These are phyloP conservation scores for Circinella minor DNA, from an alignment of 371 early-diverging fungal genomes.

Conservation along the genomic window DNA sequence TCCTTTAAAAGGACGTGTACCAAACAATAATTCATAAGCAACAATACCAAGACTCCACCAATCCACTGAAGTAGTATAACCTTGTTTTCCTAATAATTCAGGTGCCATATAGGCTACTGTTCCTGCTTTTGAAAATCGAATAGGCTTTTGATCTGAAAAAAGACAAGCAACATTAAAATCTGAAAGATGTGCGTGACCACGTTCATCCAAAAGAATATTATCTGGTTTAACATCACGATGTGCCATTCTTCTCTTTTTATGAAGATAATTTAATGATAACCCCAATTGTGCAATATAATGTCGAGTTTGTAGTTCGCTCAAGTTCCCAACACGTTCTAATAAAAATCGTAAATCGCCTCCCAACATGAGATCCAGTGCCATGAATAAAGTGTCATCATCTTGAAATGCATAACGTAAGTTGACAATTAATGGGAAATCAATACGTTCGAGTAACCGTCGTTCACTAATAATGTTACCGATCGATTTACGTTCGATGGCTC, in stretches of 20 bases:
- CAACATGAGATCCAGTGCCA: constrained; percentile 83
- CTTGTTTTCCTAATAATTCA: constrained; percentile 73
- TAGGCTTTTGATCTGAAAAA: constrained; percentile 57
- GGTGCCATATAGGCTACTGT: constrained; percentile 85
- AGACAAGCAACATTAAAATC: constrained; percentile 89
- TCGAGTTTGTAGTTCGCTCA: constrained; percentile 78
- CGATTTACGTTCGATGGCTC: constrained; percentile 62
- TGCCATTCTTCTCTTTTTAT: constrained; percentile 58
- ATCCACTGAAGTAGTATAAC: constrained; percentile 77
- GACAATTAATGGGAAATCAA: constrained; percentile 59
- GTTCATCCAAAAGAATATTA: constrained; percentile 87
- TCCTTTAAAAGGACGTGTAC: constrained; percentile 80
- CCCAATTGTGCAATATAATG: constrained; percentile 84
- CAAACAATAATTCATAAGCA: constrained; percentile 78
- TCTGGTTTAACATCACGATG: constrained; percentile 93
- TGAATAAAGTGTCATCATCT: constrained; percentile 81
- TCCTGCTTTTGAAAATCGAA: constrained; percentile 73
- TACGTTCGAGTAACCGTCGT: constrained; percentile 56
- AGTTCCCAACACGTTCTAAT: constrained; percentile 61
- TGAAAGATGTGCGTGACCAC: constrained; percentile 87
- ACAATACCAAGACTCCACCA: constrained; percentile 93
- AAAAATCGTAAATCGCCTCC: constrained; percentile 92
- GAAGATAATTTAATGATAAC: constrained; percentile 73
- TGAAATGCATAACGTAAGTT: constrained; percentile 84
- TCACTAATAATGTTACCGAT: constrained; percentile 66